Base-by-base conservation (phyloP, 2,329 filamentous ascomycete genomes). In the Arthrinium phaeospermum region DNA sequence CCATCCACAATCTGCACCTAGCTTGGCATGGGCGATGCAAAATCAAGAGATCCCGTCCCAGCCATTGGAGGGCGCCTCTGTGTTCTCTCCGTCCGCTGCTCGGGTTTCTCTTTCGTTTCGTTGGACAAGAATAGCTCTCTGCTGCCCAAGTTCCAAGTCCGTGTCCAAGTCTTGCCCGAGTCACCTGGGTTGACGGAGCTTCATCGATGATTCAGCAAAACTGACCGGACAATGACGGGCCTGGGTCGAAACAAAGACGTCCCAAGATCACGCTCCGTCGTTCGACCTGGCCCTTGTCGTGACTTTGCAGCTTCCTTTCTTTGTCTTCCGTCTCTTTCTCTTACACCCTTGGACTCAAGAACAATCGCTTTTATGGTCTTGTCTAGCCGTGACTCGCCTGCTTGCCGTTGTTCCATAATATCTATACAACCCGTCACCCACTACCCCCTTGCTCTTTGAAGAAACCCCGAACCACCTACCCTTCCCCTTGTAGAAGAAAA, bases 241-340 rank as follows among this genome's bases (percentile, higher is more conserved):
- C 30, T 51, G 46, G 13, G 22, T 70, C 46, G 68, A 51, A 57
- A 70, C 68, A 70, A 70, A 70, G 68, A 44, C 68, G 12, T 7
- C 22, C 68, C 27, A 69, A 57, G 47, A 53, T 70, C 68, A 57
- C 47, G 37, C 68, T 8, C 68, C 46, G 16, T 27, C 19, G 46
- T 45, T 44, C 68, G 12, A 57, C 45, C 47, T 51, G 45, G 34
- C 13, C 47, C 67, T 68, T 68, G 41, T 46, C 45, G 41, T 68
- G 57, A 41, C 34, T 34, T 47, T 47, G 46, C 46, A 19, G 5
- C 0, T 41, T 46, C 41, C n/a, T 57, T 30, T 30, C 68, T 24
- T 57, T 57, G 68, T 41, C 7, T 37, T 53, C 34, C 34, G 5
- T 45, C 46, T 41, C 19, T 70, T 45, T 24, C 22, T 44, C 19